Percentiles rank a stretch among this genome's conserved stretches.
Conservation (phyloP, 768 basidiomycete species). For the Pilatotrama ljubarskyi region DNA sequence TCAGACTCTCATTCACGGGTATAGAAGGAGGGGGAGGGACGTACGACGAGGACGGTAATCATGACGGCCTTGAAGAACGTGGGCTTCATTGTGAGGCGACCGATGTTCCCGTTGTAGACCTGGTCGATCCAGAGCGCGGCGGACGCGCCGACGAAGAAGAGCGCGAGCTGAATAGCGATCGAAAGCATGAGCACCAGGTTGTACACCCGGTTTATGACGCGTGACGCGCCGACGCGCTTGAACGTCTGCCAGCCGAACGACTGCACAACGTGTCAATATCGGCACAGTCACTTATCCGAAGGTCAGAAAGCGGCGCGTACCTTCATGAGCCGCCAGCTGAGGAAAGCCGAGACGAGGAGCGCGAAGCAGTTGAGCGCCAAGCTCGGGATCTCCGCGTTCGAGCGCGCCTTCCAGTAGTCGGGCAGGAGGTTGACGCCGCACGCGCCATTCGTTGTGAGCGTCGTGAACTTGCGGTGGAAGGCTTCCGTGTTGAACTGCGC, state of each 20-base stretch:
- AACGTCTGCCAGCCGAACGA: conserved; percentile 86
- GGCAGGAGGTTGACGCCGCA: conserved; percentile 60
- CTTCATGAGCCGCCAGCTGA: conserved; percentile 77
- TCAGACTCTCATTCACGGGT: not conserved
- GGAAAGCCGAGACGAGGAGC: conserved; percentile 57
- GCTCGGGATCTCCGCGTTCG: conserved; percentile 61
- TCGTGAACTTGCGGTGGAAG: conserved; percentile 58
- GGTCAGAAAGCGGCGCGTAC: conserved; percentile 35
- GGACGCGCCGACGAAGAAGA: conserved; percentile 75
- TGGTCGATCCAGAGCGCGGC: conserved; percentile 79
- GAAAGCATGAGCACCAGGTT: conserved; percentile 69
- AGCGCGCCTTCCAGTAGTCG: conserved; percentile 63
- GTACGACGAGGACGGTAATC: conserved; percentile 58
- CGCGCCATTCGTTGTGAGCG: conserved; percentile 62
- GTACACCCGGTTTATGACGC: conserved; percentile 73
- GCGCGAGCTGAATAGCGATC: conserved; percentile 69
- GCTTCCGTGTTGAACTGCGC: conserved; percentile 45
- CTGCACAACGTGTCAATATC: conserved; percentile 34
- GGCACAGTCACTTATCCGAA: not conserved
- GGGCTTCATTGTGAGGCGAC: conserved; percentile 46
- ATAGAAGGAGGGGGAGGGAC: conserved; percentile 29
- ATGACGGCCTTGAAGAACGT: conserved; percentile 56
- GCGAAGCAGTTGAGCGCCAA: conserved; percentile 62
- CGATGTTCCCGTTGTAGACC: conserved; percentile 65
- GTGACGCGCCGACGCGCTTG: conserved; percentile 79